Conservation (phyloP, 1,284 basidiomycete species). For the Austropuccinia psidii region DNA sequence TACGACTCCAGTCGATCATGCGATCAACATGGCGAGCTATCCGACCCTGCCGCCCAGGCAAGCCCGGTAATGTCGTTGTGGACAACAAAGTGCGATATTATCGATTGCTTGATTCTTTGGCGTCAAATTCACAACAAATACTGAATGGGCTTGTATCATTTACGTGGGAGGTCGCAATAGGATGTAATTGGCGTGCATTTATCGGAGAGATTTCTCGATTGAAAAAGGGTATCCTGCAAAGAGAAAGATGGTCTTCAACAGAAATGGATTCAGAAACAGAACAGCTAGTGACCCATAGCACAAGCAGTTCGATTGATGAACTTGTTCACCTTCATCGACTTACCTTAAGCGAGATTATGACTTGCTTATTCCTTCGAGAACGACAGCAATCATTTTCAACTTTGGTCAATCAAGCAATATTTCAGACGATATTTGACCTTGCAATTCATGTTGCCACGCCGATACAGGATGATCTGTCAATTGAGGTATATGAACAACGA, state of each 20-base stretch:
- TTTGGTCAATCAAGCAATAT: constrained; percentile 1
- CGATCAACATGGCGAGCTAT: not conserved
- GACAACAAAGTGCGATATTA: not conserved
- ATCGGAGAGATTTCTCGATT: not conserved
- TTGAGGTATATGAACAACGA: not conserved
- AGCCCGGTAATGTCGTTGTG: not conserved
- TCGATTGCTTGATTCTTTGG: not conserved
- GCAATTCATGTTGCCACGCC: not conserved
- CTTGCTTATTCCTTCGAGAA: constrained; percentile 10
- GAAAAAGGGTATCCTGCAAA: not conserved
- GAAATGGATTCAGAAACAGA: not conserved
- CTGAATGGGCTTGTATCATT: constrained; percentile 25
- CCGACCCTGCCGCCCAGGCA: not conserved
- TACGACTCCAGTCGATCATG: constrained; percentile 27
- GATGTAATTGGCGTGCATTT: constrained; percentile 13
- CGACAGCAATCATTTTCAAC: constrained; percentile 6
- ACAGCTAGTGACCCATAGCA: not conserved
- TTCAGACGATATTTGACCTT: constrained; percentile 22
- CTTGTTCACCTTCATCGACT: constrained; percentile 1
- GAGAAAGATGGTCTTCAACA: not conserved
- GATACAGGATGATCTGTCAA: not conserved
- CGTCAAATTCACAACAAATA: constrained; percentile 12
- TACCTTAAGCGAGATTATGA: constrained; percentile 23
- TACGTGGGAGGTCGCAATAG: constrained; percentile 30
- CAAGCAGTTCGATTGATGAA: not conserved